These are phyloP conservation scores for Wallacemonas sp. DNA, from an alignment of 208 protist genomes.

Conservation along the genomic window DNA sequence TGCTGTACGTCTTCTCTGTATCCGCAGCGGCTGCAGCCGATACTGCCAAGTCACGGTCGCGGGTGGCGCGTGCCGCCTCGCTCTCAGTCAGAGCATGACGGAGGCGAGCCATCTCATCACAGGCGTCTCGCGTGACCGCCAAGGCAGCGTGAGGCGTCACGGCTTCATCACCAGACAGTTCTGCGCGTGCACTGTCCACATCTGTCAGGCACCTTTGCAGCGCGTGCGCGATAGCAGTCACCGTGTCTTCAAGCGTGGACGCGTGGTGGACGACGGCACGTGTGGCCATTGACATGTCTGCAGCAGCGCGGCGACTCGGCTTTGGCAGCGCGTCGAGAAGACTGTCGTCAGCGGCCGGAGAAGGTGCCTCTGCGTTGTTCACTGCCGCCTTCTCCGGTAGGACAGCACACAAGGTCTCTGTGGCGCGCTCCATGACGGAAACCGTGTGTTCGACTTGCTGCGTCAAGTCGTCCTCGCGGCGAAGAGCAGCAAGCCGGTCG, in stretches of 20 bases:
- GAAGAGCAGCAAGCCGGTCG: not conserved
- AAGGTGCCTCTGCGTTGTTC: not conserved
- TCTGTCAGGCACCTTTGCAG: not conserved
- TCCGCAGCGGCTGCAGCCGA: not conserved
- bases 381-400: not conserved
- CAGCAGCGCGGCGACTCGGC: not conserved
- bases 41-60: not conserved
- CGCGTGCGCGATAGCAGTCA: not conserved
- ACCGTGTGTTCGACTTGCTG: not conserved
- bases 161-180: no score
- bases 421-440: not conserved
- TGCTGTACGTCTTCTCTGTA: not conserved
- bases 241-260: not conserved
- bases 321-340: not conserved
- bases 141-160: no score
- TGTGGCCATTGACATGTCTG: not conserved
- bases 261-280: not conserved
- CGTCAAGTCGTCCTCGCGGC: not conserved
- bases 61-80: not conserved
- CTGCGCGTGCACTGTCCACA: no score
- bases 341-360: not conserved
- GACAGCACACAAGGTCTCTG: not conserved
- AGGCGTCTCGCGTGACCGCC: no score
- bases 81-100: not conserved
- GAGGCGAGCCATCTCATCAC: no score